Evolutionary conservation across 495 filamentous ascomycete species (phyloP), one percentile per base, ranked within the genome.

Genomic region (Neurospora sp.): DNA sequence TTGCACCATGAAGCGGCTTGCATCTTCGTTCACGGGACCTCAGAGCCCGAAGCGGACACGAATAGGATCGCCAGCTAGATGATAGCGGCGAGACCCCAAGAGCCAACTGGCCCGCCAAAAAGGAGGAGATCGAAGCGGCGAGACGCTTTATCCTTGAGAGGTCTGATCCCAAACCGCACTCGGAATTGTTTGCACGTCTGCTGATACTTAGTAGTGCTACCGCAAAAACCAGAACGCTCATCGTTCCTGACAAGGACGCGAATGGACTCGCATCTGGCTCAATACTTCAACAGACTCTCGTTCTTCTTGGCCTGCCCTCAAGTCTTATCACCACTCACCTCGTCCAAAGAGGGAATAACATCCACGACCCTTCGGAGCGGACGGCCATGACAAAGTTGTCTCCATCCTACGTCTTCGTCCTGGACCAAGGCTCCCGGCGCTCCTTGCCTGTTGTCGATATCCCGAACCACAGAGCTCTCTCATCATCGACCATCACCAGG

Each of bases 171-270:
- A 70, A 53, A 31, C 69, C 31, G 40, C 42, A 42, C 18, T 42
- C 44, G 41, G 73, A 35, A 72, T 10, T 9, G 22, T 70, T 42
- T 20, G 3, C 12, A 75, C 75, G n/a, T 61, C 78, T 71, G 70
- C 73, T 40, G 69, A 39, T 70, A 4, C 16, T 59, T 35, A 35
- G 12, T 22, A 76, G 74, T 61, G 75, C 69, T 4, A 40, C 74
- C 2, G 74, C 80, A 16, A 75, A 77, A 69, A 74, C 80, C 71
- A 75, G 72, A 68, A 82, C 78, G 0, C 79, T 90, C 59, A 84
- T 91, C 35, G 82, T 88, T 3, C 89, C 89, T 5, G 89, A 90
- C 77, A 89, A 89, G 73, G 89, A 90, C 76, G 86, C 87, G 27
- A 89, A 91, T 78, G 89, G 89, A 6, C 80, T 91, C 18, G 82